phyloP scores from a whole-genome alignment of 345 rosid genomes.

The Melaleuca alternifolia region DNA sequence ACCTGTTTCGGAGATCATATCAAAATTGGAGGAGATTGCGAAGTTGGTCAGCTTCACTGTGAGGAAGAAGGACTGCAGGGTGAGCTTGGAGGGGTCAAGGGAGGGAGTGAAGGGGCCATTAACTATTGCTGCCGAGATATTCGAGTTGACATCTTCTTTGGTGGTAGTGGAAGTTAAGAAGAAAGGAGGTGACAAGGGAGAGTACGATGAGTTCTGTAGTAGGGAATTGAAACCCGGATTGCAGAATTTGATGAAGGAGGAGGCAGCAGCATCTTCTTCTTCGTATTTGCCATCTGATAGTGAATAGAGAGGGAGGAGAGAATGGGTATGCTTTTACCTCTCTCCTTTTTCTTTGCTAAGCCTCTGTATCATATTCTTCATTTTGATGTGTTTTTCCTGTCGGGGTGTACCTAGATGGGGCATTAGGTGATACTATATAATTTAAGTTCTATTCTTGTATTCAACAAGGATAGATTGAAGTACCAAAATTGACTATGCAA shows the following conservation, averaged over 20 bases:
- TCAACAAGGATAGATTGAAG: slow-evolving; percentile 9
- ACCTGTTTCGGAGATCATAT: slow-evolving; percentile 50
- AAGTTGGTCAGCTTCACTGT: slow-evolving; percentile 54
- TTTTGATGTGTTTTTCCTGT: slow-evolving; percentile 15
- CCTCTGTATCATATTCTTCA: neutral
- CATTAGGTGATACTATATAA: neutral
- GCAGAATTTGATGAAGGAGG: slow-evolving; percentile 53
- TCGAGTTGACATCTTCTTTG: slow-evolving; percentile 48
- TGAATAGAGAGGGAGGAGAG: slow-evolving; percentile 30
- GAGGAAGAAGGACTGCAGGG: slow-evolving; percentile 70
- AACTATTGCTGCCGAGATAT: slow-evolving; percentile 57
- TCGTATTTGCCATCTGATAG: slow-evolving; percentile 54
- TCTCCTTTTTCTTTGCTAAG: neutral
- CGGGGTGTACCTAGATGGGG: slow-evolving; percentile 2
- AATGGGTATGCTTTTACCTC: slow-evolving; percentile 17
- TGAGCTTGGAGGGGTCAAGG: slow-evolving; percentile 59
- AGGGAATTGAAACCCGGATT: slow-evolving; percentile 66
- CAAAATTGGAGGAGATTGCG: slow-evolving; percentile 66
- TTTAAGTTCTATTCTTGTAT: slow-evolving; percentile 11
- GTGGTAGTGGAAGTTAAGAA: slow-evolving; percentile 82
- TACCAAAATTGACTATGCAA: slow-evolving; percentile 3
- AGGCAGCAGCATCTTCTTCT: slow-evolving; percentile 13
- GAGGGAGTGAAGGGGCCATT: slow-evolving; percentile 58
- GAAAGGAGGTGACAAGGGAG: slow-evolving; percentile 74
- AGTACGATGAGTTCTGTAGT: slow-evolving; percentile 72